These are phyloP conservation scores for Aspergillus clavatus DNA, from an alignment of 2,329 filamentous ascomycete genomes.

Conservation along the genomic window DNA sequence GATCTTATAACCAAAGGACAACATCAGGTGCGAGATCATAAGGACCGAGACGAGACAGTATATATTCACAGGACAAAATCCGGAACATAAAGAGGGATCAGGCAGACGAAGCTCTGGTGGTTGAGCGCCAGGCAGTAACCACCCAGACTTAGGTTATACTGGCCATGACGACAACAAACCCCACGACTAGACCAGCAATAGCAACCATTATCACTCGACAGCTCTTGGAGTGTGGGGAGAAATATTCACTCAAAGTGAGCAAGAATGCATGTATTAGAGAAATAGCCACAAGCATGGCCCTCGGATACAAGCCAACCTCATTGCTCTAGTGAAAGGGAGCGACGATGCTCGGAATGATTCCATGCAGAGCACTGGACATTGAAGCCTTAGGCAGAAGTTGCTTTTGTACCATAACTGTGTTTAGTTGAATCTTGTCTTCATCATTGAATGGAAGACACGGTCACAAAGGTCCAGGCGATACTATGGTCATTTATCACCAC, in stretches of 20 bases:
- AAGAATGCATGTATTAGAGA: no score
- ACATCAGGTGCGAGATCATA: not conserved
- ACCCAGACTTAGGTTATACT: not conserved
- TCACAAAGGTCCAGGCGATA: no score
- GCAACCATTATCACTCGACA: not conserved
- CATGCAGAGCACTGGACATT: not conserved
- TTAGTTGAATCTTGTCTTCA: not conserved
- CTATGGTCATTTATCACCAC: no score
- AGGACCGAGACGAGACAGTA: no score
- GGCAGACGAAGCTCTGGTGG: not conserved
- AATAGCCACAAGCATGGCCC: no score
- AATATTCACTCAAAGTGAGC: no score
- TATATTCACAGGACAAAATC: not conserved
- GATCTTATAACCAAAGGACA: not conserved
- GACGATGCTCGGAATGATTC: not conserved
- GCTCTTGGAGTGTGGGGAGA: no score
- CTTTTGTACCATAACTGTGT: not conserved
- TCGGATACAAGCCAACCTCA: no score
- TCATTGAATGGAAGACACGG: not conserved
- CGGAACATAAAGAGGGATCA: not conserved
- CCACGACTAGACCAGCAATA: not conserved
- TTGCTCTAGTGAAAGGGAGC: no score
- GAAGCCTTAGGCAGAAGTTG: not conserved
- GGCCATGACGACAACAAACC: not conserved
- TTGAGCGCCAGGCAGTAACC: not conserved